Evolutionary conservation across 176 grass and related monocot species (phyloP).

Genomic region (Rhipidocladum racemiflorum): DNA sequence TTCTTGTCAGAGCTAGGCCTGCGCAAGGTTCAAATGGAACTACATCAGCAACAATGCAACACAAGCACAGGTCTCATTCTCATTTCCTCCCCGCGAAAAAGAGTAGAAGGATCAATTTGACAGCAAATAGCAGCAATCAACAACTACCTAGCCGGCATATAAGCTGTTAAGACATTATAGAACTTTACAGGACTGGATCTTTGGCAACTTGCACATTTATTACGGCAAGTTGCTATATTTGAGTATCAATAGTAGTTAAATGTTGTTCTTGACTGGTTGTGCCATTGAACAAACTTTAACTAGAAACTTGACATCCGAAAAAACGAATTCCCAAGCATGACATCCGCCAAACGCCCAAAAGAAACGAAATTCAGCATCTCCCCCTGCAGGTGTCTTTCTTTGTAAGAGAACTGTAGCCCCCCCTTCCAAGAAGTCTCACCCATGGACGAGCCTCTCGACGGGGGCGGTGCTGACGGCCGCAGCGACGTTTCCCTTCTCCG

Average conservation of each 20-base stretch:
- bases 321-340: neutral
- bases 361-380: neutral
- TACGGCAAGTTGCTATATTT: neutral
- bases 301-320: too few relatives aligned
- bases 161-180: neutral
- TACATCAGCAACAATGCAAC: neutral
- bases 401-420: neutral
- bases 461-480: conserved; percentile 16
- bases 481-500: conserved; percentile 22
- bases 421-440: neutral
- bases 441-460: conserved; percentile 25
- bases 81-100: neutral
- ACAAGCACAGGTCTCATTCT: neutral
- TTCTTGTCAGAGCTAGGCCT: conserved; percentile 53
- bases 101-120: neutral
- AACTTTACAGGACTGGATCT: neutral
- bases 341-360: neutral
- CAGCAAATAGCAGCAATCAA: neutral
- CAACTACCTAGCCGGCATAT: neutral
- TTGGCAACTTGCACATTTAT: neutral
- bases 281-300: neutral
- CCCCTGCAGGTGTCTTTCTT: neutral
- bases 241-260: neutral
- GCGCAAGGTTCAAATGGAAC: neutral
- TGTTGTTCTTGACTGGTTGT: neutral